Evolutionary conservation across 2,329 filamentous ascomycete genomes (phyloP), one percentile per base, ranked within the genome.

Genomic region (Ustilaginoidea virens): DNA sequence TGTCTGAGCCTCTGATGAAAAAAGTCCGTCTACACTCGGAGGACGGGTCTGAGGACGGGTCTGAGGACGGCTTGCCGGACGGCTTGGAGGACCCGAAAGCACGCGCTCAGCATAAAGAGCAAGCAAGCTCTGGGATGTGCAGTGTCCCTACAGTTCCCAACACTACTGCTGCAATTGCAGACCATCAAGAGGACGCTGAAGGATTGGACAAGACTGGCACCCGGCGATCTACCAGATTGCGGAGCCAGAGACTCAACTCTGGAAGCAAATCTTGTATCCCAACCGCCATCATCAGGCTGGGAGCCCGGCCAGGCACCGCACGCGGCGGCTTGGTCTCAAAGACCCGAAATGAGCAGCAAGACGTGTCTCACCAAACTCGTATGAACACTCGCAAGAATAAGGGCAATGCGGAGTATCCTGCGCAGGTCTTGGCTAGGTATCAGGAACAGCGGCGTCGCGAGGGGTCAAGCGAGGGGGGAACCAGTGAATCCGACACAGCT

Each of bases 71-170:
- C 77, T 77, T n/a, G 58, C 58, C 7, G 75, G 70, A 28, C 70
- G 59, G 46, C 77, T 77, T n/a, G 58, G 58, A 7, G 75, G 70
- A 28, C 73, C n/a, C n/a, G n/a, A n/a, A n/a, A n/a, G n/a, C 5
- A 14, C n/a, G 17, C 28, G 17, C 10, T 4, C 16, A 23, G 17
- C 14, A 8, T 8, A 19, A 16, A 12, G 28, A 24, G 16, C 28
- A 15, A 11, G n/a, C n/a, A n/a, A n/a, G n/a, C n/a, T n/a, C n/a
- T n/a, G n/a, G n/a, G n/a, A n/a, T n/a, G n/a, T 10, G 17, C 23
- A 21, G 16, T 12, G 28, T 7, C 12, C n/a, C 17, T 11, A 4
- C 10, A 10, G 12, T 19, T 10, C 3, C 6, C 7, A 25, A 25
- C 12, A 24, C 22, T 20, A n/a, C 21, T 22, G 22, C 10, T 15